Conservation (phyloP, 176 grass and related monocot genomes). For the Aegilops sharonensis region DNA sequence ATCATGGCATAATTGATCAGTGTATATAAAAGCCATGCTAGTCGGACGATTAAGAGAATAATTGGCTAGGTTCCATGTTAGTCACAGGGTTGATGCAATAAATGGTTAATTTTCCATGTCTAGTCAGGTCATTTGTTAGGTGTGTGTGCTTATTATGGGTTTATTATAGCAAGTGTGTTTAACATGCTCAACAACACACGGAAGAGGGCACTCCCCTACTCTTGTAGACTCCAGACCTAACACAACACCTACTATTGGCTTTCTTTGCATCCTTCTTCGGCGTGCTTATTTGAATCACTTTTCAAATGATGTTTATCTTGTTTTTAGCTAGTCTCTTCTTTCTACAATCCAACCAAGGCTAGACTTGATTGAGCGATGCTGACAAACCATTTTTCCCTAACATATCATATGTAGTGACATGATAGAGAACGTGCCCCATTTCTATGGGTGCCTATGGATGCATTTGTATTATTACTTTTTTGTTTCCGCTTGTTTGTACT, state of each 20-base stretch:
- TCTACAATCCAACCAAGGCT: neutral
- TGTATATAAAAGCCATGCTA: neutral
- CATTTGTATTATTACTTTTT: neutral
- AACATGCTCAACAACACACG: constrained; percentile 23
- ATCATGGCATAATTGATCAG: constrained; percentile 36
- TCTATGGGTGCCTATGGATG: neutral
- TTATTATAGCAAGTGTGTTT: constrained; percentile 22
- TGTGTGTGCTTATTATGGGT: neutral
- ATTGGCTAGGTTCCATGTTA: constrained; percentile 1
- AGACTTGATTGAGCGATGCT: neutral
- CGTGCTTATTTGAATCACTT: constrained; percentile 2
- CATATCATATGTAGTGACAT: constrained; percentile 2
- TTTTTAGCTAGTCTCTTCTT: neutral
- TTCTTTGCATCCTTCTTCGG: constrained; percentile 20
- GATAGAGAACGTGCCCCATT: neutral
- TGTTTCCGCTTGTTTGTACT: neutral
- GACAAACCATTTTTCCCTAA: neutral
- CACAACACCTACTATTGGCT: constrained; percentile 21
- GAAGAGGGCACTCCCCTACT: constrained; percentile 22
- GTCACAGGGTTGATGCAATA: neutral
- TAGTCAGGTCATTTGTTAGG: constrained; percentile 35
- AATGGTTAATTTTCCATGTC: neutral
- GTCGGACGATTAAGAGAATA: neutral
- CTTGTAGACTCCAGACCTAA: constrained; percentile 38
- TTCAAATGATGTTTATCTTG: constrained; percentile 14